A percentile compares a stretch with the other conserved stretches of the same genome.
phyloP scores from a whole-genome alignment of 768 basidiomycete species.

The Lactifluus piperatus region DNA sequence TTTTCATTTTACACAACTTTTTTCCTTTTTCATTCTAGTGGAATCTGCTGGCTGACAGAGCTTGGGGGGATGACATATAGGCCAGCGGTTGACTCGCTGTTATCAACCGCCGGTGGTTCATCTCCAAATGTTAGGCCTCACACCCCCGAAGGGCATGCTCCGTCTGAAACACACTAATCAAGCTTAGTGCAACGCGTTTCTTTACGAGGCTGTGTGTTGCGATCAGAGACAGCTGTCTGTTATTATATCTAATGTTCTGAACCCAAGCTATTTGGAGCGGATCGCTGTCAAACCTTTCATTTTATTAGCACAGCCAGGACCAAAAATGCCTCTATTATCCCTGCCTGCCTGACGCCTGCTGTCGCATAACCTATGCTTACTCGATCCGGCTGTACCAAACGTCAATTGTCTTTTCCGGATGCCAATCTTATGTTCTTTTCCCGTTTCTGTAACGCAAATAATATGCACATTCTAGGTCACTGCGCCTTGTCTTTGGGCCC shows the following conservation, averaged over 20 bases:
- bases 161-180: slow-evolving; percentile 7
- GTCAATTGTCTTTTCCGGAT: background rate
- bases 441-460: background rate
- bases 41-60: background rate
- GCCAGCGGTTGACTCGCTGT: slow-evolving; percentile 9
- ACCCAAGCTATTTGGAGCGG: background rate
- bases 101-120: slow-evolving; percentile 1
- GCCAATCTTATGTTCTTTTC: slow-evolving; percentile 2
- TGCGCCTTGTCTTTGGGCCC: background rate
- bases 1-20: background rate
- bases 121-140: background rate
- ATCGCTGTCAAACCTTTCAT: background rate
- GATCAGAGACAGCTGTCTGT: background rate
- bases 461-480: background rate
- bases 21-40: background rate
- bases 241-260: background rate
- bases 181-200: background rate
- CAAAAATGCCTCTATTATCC: background rate
- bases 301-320: slow-evolving; percentile 2
- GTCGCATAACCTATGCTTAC: slow-evolving; percentile 6
- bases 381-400: slow-evolving; percentile 3
- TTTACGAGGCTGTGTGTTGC: background rate
- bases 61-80: background rate
- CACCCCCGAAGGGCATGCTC: slow-evolving; percentile 8
- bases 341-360: background rate